Conservation (phyloP, 164 flowering plant species). For the Taxillus chinensis region DNA sequence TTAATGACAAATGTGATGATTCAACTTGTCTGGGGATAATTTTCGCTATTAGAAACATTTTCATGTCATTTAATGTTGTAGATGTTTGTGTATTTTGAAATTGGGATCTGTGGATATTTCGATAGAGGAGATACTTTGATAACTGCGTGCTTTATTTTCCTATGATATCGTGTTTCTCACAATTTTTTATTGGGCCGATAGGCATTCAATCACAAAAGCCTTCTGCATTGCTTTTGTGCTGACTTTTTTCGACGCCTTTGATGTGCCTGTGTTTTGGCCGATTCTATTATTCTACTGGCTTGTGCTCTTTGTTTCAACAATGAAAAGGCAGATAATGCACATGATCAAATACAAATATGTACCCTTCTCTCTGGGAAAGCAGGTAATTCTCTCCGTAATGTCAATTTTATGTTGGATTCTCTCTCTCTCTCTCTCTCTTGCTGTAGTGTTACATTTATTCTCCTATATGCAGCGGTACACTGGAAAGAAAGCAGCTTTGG, state of each 20-base stretch:
- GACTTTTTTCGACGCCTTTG: slow-evolving; percentile 27
- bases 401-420: not conserved
- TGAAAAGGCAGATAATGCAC: slow-evolving; percentile 38
- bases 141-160: not conserved
- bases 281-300: slow-evolving; percentile 25
- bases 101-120: not conserved
- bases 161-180: not conserved
- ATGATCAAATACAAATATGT: slow-evolving; percentile 31
- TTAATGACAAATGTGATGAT: too few relatives aligned
- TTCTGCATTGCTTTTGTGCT: slow-evolving; percentile 29
- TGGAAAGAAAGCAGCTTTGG: slow-evolving; percentile 19
- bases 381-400: slow-evolving; percentile 11
- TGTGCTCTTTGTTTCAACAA: slow-evolving; percentile 22
- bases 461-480: slow-evolving; percentile 20
- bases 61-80: too few relatives aligned
- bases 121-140: not conserved
- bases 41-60: too few relatives aligned
- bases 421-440: not conserved
- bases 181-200: slow-evolving; percentile 3
- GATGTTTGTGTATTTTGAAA: too few relatives aligned
- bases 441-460: not conserved
- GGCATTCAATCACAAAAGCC: slow-evolving; percentile 25
- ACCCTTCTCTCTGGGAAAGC: slow-evolving; percentile 30
- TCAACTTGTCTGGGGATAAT: too few relatives aligned
- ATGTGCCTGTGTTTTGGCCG: slow-evolving; percentile 36